Percentiles rank a stretch among this genome's conserved stretches.
Conservation (phyloP, 1,284 basidiomycete genomes). For the Naganishia albida region DNA sequence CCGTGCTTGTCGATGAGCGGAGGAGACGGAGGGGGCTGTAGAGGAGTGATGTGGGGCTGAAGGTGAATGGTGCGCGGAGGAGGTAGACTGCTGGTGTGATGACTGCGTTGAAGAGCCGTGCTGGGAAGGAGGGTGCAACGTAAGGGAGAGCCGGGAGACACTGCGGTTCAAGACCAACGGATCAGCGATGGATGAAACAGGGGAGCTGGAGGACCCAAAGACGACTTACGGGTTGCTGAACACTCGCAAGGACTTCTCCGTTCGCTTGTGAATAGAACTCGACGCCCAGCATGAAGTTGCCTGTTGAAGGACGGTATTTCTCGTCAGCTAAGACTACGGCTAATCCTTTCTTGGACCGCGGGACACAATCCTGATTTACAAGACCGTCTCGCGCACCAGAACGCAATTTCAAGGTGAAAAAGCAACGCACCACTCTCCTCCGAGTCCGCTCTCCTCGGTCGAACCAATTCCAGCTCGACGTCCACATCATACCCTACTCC, state of each 20-base stretch:
- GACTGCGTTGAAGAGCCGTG: slow-evolving; percentile 11
- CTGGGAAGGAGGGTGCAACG: slow-evolving; percentile 2
- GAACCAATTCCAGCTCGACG: slow-evolving; percentile 53
- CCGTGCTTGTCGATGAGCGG: background rate
- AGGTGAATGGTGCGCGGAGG: slow-evolving; percentile 13
- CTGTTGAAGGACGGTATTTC: slow-evolving; percentile 36
- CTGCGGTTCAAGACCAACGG: background rate
- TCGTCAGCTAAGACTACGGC: too few species aligned
- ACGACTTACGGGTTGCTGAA: slow-evolving; percentile 5
- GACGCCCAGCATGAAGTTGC: slow-evolving; percentile 54
- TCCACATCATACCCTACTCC: slow-evolving; percentile 53
- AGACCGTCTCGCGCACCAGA: too few species aligned
- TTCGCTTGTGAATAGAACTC: slow-evolving; percentile 35
- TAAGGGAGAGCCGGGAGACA: slow-evolving; percentile 33
- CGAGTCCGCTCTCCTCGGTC: slow-evolving; percentile 39
- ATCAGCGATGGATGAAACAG: background rate
- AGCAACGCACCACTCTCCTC: slow-evolving; percentile 6
- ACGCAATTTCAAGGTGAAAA: background rate
- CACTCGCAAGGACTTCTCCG: slow-evolving; percentile 5
- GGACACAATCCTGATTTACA: too few species aligned
- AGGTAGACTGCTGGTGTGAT: slow-evolving; percentile 19
- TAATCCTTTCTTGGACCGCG: too few species aligned
- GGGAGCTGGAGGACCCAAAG: too few species aligned
- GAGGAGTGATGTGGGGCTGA: slow-evolving; percentile 16
- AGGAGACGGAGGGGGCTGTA: slow-evolving; percentile 24